Evolutionary conservation across 495 filamentous ascomycete species (phyloP).

Genomic region (Achaetomiella virescens): DNA sequence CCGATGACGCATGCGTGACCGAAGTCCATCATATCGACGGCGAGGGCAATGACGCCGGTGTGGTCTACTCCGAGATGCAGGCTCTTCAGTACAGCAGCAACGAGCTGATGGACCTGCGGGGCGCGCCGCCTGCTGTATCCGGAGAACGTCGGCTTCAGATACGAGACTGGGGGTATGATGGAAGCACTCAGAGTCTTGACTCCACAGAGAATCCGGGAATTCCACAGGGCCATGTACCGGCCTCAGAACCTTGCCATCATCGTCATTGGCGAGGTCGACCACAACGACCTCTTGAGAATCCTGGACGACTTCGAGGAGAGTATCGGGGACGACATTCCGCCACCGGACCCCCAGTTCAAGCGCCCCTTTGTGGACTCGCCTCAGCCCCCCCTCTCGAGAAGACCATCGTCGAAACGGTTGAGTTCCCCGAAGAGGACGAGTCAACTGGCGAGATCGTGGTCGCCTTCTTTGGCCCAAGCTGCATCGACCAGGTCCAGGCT

Average conservation of each 20-base stretch:
- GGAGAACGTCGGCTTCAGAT: slow-evolving; percentile 83
- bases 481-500: slow-evolving; percentile 54
- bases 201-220: slow-evolving; percentile 80
- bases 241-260: slow-evolving; percentile 91
- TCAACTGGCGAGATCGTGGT: slow-evolving; percentile 79
- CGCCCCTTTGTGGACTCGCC: slow-evolving; percentile 84
- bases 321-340: slow-evolving; percentile 74
- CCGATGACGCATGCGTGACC: slow-evolving; percentile 87
- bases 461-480: slow-evolving; percentile 77
- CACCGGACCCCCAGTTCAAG: slow-evolving; percentile 67
- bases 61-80: slow-evolving; percentile 99
- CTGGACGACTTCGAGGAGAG: slow-evolving; percentile 84
- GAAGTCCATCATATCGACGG: slow-evolving; percentile 96
- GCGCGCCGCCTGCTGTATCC: slow-evolving; percentile 78
- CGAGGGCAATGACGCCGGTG: slow-evolving; percentile 87
- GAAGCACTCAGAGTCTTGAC: slow-evolving; percentile 78
- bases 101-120: slow-evolving; percentile 78
- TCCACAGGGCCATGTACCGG: slow-evolving; percentile 97
- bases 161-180: slow-evolving; percentile 97
- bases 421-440: slow-evolving; percentile 97
- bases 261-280: slow-evolving; percentile 83
- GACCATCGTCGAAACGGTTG: slow-evolving; percentile 66
- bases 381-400: slow-evolving; percentile 63
- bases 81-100: slow-evolving; percentile 75
- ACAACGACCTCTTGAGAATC: slow-evolving; percentile 68